Evolutionary conservation across 441 rosid genomes (phyloP), one percentile per base, ranked within the genome.

Genomic region (Lagerstroemia fauriei): DNA sequence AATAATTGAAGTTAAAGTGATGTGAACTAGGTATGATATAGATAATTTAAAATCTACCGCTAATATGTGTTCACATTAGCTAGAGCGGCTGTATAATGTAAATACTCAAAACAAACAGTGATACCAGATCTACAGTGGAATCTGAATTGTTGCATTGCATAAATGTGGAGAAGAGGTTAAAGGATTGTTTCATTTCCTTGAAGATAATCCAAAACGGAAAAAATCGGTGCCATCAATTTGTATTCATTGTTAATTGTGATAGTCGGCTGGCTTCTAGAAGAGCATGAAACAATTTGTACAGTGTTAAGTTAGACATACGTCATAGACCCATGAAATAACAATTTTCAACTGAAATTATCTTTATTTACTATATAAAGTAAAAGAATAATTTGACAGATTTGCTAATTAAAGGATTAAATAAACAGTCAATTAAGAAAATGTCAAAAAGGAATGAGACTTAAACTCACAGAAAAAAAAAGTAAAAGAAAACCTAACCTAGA

Each of bases 321-420:
- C 25, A 56, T 2, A 56, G 4, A 14, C 7, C 25, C 59, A 18
- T 20, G 63, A 50, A 27, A 79, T 56, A 70, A 83, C 20, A 20
- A 18, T 20, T 56, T 7, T 56, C 63, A 18, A 18, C 63, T 18
- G n/a, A 7, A 56, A 18, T 56, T 56, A 18, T 56, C 5, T 56
- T 20, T 20, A 18, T 56, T 56, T 25, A 56, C 63, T 56, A 18
- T 18, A 73, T 83, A 3, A 70, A 57, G 76, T 83, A 31, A 56
- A 83, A 71, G 12, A 72, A 78, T 83, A 83, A 78, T 24, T 27
- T 46, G 18, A 24, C 24, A 48, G 75, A 76, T 65, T 76, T 50
- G 51, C 53, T 75, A 63, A 76, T 73, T 20, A 82, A 82, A 82
- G 69, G 80, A 8, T 82, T 65, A 81, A 75, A 59, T 44, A 38